Evolutionary conservation across 169 alveolate species (phyloP).

Genomic region (Eimeria necatrix): DNA sequence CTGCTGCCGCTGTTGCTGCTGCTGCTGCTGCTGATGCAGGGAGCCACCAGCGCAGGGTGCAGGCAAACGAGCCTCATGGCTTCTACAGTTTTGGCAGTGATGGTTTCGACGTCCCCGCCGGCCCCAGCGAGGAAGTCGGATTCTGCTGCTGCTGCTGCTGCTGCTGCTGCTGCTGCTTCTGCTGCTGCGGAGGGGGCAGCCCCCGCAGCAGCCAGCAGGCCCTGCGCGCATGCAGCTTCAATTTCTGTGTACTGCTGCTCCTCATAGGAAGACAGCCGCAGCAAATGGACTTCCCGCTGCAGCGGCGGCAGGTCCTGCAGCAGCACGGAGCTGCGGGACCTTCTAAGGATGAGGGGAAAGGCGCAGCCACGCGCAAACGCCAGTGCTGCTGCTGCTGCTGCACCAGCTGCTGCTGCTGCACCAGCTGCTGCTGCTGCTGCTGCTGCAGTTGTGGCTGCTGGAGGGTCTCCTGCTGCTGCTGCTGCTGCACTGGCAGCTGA

Average conservation of each 20-base stretch:
- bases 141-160: conserved; percentile 21
- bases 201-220: conserved; percentile 50
- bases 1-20: conserved; percentile 26
- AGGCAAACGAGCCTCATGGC: conserved; percentile 42
- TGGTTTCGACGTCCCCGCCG: not conserved
- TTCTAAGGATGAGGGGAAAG: conserved; percentile 50
- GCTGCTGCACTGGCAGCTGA: not conserved
- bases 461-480: no score
- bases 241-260: not conserved
- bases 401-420: conserved; percentile 9
- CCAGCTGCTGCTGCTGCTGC: conserved; percentile 50
- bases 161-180: no score
- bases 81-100: conserved; percentile 1
- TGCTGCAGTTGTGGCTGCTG: no score
- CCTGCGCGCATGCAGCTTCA: not conserved
- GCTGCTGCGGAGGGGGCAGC: conserved; percentile 7
- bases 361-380: conserved; percentile 56
- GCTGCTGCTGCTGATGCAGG: conserved; percentile 52
- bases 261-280: conserved; percentile 14
- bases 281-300: conserved; percentile 9
- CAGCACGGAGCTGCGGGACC: conserved; percentile 18
- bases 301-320: conserved; percentile 68
- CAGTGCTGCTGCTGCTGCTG: not conserved
- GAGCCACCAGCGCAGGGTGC: conserved; percentile 50
- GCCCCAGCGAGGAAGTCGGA: not conserved